Base-by-base conservation (phyloP, 106 monocot genomes). In the Dendrobium chrysotoxum region DNA sequence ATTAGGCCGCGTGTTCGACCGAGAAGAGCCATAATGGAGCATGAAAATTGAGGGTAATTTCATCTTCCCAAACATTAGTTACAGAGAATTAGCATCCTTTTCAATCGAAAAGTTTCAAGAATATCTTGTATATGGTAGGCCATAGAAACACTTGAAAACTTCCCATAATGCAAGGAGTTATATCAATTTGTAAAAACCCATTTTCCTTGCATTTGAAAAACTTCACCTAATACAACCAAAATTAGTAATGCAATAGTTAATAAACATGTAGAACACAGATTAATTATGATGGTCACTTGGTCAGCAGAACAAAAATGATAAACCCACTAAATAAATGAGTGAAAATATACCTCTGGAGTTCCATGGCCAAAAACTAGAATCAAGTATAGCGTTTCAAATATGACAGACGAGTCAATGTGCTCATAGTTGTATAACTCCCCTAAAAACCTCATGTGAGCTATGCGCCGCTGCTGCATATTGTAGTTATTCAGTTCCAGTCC, bases 401-500 rank as follows among this genome's bases (percentile, higher is more conserved):
- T 87, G 55, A 95, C 90, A 72, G 95, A 91, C 67, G 98, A 92
- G 87, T 98, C 98, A 85, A 98, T 84, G 83, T 84, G 95, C 83
- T 91, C 85, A 75, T 91, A 98, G 84, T 92, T 98, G 86, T 98
- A 98, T 44, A 98, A 70, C 80, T 98, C 98, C 68, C 98, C 98
- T 44, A 98, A 85, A 80, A 98, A 95, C 17, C 98, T 86, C 98
- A 98, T 98, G 77, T 92, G 91, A 31, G 95, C 98, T 80, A 98
- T 91, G 30, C 98, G 89, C 57, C 86, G 86, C 64, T 98, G 98
- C 76, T 98, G 98, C 95, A 95, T 92, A 25, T 85, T 85, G 77
- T 95, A 95, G 50, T 98, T 92, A 89, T 98, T 98, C 80, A 91
- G 65, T 84, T 98, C 98, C 85, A 98, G 78, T 1, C 98, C 98